Conservation (phyloP, 352 stramenopile species). For the Globisporangium viniferum region DNA sequence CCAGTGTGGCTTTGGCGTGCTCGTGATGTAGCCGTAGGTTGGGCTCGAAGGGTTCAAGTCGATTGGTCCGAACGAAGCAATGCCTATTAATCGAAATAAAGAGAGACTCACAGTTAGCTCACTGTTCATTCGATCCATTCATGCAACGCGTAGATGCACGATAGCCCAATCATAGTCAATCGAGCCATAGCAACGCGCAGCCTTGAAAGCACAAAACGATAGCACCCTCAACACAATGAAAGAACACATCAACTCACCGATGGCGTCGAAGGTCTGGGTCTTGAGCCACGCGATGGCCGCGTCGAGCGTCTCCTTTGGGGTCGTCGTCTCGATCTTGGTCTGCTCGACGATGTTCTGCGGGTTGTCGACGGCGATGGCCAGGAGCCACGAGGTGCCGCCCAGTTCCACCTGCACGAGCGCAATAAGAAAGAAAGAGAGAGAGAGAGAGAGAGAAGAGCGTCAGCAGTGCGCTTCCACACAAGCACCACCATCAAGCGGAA, state of each 20-base stretch:
- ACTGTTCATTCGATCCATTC: background rate
- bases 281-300: constrained; percentile 81
- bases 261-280: constrained; percentile 72
- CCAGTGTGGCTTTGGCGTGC: constrained; percentile 94
- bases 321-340: constrained; percentile 83
- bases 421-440: background rate
- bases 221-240: background rate
- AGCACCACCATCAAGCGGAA: background rate
- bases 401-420: constrained; percentile 77
- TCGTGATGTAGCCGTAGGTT: constrained; percentile 94
- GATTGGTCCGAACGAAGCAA: constrained; percentile 94
- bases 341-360: constrained; percentile 87
- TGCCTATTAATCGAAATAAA: constrained; percentile 40
- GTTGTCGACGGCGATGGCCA: constrained; percentile 88
- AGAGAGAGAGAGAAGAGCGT: background rate
- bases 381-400: constrained; percentile 94
- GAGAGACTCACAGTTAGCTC: background rate
- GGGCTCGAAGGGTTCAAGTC: constrained; percentile 76
- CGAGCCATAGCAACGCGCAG: background rate
- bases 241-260: constrained; percentile 29
- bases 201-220: background rate
- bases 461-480: background rate
- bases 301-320: constrained; percentile 80
- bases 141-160: background rate
- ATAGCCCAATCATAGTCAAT: background rate